These are phyloP conservation scores for Spathaspora passalidarum DNA, from an alignment of 805 yeast genomes.

Conservation along the genomic window DNA sequence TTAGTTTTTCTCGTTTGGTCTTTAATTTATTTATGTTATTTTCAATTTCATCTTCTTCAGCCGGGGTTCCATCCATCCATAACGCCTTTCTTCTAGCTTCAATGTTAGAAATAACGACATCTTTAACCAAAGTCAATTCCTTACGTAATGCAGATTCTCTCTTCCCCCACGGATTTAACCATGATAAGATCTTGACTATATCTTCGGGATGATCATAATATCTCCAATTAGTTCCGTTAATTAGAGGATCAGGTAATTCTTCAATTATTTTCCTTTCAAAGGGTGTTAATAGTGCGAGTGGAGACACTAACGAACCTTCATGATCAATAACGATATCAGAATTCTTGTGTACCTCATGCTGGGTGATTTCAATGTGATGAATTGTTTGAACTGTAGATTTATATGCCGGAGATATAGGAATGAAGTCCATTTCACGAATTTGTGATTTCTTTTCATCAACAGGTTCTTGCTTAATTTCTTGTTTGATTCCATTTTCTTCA, in stretches of 20 bases:
- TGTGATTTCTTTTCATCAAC: constrained; percentile 15
- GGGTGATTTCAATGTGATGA: background rate
- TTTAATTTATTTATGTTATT: constrained; percentile 35
- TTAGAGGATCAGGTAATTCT: constrained; percentile 57
- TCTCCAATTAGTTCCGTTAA: constrained; percentile 62
- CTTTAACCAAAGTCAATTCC: constrained; percentile 54
- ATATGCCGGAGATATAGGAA: constrained; percentile 6
- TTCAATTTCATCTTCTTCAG: constrained; percentile 32
- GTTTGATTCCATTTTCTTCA: constrained; percentile 1
- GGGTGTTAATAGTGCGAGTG: constrained; percentile 20
- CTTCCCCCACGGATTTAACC: constrained; percentile 74
- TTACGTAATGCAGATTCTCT: constrained; percentile 66
- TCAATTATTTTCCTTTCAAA: constrained; percentile 63
- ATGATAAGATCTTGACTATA: constrained; percentile 50
- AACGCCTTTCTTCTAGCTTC: constrained; percentile 56
- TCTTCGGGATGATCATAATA: constrained; percentile 62
- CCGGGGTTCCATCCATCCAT: constrained; percentile 35
- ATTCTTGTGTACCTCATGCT: background rate
- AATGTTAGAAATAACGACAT: constrained; percentile 53
- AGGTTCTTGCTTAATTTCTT: constrained; percentile 14
- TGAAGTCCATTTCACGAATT: constrained; percentile 23
- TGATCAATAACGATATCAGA: constrained; percentile 12
- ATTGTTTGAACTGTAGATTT: constrained; percentile 20
- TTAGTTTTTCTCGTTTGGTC: constrained; percentile 14
- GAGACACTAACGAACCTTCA: constrained; percentile 16